Percentiles rank a stretch among this genome's conserved stretches.
Conservation (phyloP, 805 yeast species). For the Nakazawaea holstii region DNA sequence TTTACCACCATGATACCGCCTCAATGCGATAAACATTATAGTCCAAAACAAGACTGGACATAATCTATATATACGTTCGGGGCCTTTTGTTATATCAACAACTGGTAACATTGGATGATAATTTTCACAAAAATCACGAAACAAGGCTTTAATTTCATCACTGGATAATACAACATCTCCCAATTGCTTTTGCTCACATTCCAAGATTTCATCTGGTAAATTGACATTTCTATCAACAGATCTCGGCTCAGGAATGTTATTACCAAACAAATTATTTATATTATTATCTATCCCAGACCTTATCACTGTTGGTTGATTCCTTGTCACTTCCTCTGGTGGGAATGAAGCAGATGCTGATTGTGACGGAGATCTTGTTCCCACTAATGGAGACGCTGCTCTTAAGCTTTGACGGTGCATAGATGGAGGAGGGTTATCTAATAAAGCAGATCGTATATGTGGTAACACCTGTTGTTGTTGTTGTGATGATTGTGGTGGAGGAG, state of each 20-base stretch:
- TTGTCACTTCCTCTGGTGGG: conserved; percentile 1
- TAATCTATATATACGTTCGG: conserved; percentile 69
- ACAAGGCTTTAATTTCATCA: conserved; percentile 57
- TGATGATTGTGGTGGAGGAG: conserved; percentile 1
- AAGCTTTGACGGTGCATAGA: background rate
- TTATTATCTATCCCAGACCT: conserved; percentile 14
- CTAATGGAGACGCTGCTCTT: background rate
- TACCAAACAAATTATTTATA: conserved; percentile 14
- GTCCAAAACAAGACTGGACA: conserved; percentile 96
- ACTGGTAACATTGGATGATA: conserved; percentile 88
- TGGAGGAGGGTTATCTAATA: conserved; percentile 12
- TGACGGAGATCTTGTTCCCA: background rate
- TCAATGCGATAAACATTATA: conserved; percentile 74
- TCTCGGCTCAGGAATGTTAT: conserved; percentile 10
- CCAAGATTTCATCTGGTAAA: conserved; percentile 31
- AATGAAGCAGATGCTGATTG: conserved; percentile 1
- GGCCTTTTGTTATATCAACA: conserved; percentile 76
- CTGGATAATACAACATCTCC: conserved; percentile 63
- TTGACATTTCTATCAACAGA: conserved; percentile 10
- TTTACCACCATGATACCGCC: conserved; percentile 40
- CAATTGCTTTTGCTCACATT: conserved; percentile 62
- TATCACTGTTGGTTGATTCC: conserved; percentile 14
- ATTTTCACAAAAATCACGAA: conserved; percentile 60
- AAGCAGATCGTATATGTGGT: conserved; percentile 7
- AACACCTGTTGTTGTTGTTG: conserved; percentile 4